Evolutionary conservation across 805 yeast species (phyloP), one percentile per base, ranked within the genome.

Genomic region (Millerago galiae): DNA sequence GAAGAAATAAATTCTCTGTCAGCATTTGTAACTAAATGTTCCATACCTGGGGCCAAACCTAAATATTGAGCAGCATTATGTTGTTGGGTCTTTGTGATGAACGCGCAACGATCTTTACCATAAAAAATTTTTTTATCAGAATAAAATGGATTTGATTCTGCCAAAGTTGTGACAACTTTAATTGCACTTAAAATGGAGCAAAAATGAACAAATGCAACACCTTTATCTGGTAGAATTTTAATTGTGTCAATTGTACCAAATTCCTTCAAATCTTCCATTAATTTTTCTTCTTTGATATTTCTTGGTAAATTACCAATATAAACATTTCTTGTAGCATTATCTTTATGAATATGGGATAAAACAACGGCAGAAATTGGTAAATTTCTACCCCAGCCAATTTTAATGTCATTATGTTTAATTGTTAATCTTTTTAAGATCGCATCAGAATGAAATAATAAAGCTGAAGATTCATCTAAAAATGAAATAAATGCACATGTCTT

Each of bases 1-100:
- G 79, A 75, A 1, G 90, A 81, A 35, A 75, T 68, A 46, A 74
- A 62, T 39, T 72, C 77, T 31, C 77, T 59, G 51, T 75, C 79
- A 8, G 85, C 83, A 43, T 79, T 80, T 44, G 87, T 82, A 24
- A 83, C 78, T 43, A 84, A 68, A 56, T 83, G 86, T 56, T 85
- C 95, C 74, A 82, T 77, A 25, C 95, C 93, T 15, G 96, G 95
- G 35, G 93, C 87, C 47, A 89, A 71, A 1, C 97, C 96, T 42
- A 91, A 67, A 59, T 88, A 91, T 61, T 90, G 95, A 3, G 96
- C 96, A 15, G 97, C 98, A 60, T 91, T 89, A 59, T 90, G 96
- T 65, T 89, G 96, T 64, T 93, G 97, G 14, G 96, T 85, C 61
- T 87, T 88, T 21, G 96, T 88, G 35, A 91, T 86, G 56, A 88